Percentiles rank a stretch among this genome's conserved stretches.
Conservation (phyloP, 441 rosid genomes). For the Adansonia gregorii region DNA sequence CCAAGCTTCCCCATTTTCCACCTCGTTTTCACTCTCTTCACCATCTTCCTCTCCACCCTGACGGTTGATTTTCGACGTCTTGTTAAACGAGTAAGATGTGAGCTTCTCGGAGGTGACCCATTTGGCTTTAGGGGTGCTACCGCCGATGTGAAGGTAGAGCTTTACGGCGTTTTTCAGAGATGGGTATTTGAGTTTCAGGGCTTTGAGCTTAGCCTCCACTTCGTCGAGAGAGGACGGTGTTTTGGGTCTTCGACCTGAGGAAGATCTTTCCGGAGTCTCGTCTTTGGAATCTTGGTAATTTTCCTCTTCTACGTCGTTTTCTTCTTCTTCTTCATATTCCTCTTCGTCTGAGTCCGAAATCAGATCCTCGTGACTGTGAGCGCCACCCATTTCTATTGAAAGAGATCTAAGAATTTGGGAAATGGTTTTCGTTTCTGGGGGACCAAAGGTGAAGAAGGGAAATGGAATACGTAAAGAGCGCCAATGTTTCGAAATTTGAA, state of each 20-base stretch:
- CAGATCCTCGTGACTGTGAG: constrained; percentile 82
- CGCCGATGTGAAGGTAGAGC: constrained; percentile 79
- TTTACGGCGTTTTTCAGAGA: constrained; percentile 57
- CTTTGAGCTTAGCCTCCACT: constrained; percentile 77
- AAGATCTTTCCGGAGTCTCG: constrained; percentile 50
- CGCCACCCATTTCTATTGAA: constrained; percentile 58
- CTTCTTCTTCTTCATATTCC: constrained; percentile 41
- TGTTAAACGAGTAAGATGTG: constrained; percentile 60
- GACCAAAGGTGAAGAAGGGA: constrained; percentile 7
- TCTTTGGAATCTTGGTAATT: constrained; percentile 57
- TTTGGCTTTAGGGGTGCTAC: constrained; percentile 86
- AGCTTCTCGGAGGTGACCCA: constrained; percentile 80
- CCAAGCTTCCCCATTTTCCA: constrained; percentile 50
- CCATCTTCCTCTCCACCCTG: constrained; percentile 44
- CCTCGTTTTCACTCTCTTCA: constrained; percentile 48
- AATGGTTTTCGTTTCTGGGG: neutral
- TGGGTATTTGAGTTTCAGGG: constrained; percentile 78
- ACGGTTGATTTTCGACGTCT: constrained; percentile 41
- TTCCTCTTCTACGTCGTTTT: constrained; percentile 43
- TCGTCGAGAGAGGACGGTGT: constrained; percentile 74
- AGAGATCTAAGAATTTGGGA: constrained; percentile 29
- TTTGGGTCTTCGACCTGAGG: constrained; percentile 45
- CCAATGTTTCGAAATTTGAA: constrained; percentile 61
- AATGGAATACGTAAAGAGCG: constrained; percentile 37
- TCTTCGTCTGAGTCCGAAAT: constrained; percentile 74